These are phyloP conservation scores for Boletus edulis DNA, from an alignment of 768 basidiomycete species.

Conservation along the genomic window DNA sequence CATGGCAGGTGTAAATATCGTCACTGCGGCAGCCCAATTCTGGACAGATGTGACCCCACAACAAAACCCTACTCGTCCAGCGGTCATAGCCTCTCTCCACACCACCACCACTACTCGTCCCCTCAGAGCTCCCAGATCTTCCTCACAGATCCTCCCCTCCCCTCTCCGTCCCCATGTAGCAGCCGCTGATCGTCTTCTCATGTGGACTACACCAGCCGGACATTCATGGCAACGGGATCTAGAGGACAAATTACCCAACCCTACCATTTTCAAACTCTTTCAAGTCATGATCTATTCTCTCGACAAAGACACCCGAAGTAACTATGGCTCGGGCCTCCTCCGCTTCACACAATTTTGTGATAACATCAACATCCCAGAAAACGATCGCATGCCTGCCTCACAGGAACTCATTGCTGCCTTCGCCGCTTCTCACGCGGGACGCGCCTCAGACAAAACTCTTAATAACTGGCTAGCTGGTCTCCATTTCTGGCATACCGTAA, in stretches of 20 bases:
- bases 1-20: not conserved
- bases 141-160: not conserved
- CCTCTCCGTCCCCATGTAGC: not conserved
- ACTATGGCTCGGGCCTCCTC: too few relatives aligned
- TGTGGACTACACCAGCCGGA: not conserved
- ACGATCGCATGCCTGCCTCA: not conserved
- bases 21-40: not conserved
- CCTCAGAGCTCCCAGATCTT: not conserved
- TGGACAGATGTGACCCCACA: not conserved
- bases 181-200: not conserved
- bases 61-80: not conserved
- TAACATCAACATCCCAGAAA: not conserved
- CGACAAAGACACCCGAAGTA: too few relatives aligned
- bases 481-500: not conserved
- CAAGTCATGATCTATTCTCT: too few relatives aligned
- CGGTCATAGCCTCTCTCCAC: not conserved
- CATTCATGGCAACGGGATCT: not conserved
- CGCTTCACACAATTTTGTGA: not conserved
- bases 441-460: not conserved
- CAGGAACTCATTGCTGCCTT: not conserved
- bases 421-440: not conserved
- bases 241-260: not conserved
- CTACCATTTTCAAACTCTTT: too few relatives aligned
- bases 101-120: not conserved
- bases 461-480: not conserved